Percentiles rank a stretch among this genome's conserved stretches.
Conservation (phyloP, 129 eudicot genomes). For the Chrysanthemum makinoi region DNA sequence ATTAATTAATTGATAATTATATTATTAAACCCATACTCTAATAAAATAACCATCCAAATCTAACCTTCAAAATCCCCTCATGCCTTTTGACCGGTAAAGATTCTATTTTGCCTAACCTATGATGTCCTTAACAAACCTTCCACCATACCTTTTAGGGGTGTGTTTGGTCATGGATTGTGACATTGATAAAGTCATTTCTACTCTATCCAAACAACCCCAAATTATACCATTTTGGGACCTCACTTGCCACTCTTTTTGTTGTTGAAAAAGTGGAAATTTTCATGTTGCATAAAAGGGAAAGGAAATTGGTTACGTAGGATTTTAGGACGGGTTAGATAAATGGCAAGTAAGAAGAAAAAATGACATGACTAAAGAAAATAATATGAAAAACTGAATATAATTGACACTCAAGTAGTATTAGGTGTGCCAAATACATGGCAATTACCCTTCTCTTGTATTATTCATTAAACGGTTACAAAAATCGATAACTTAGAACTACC, state of each 20-base stretch:
- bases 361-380: neutral
- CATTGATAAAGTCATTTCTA: conserved; percentile 26
- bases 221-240: conserved; percentile 28
- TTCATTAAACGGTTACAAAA: no score
- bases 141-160: conserved; percentile 23
- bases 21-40: conserved; percentile 8
- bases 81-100: conserved; percentile 24
- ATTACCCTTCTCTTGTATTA: no score
- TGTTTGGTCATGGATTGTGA: conserved; percentile 37
- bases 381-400: neutral
- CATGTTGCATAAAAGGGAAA: conserved; percentile 27
- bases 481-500: no score
- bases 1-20: neutral
- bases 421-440: no score
- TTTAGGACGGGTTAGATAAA: neutral
- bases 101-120: conserved; percentile 32
- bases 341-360: neutral
- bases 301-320: conserved; percentile 15
- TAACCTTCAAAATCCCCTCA: conserved; percentile 20
- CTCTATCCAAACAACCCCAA: conserved; percentile 31
- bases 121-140: conserved; percentile 34
- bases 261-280: conserved; percentile 30
- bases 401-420: no score
- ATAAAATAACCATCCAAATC: conserved; percentile 31
- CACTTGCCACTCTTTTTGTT: conserved; percentile 38